These are phyloP conservation scores for Flaveria robusta DNA, from an alignment of 129 eudicot genomes.

Conservation along the genomic window DNA sequence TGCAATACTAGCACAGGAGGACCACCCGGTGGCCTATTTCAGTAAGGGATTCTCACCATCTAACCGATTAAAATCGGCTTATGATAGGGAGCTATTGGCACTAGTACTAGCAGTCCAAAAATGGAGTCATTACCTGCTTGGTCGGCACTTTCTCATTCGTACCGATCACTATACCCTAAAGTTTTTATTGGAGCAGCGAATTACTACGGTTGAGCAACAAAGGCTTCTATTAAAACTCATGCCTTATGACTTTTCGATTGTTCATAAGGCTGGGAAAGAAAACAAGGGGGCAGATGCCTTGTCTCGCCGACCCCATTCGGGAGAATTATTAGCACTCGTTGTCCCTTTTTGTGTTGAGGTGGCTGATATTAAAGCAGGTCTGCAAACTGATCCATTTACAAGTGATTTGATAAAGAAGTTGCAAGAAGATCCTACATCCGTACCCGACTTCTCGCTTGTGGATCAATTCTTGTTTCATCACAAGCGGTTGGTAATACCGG, in stretches of 20 bases:
- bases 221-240: not conserved
- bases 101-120: not conserved
- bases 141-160: not conserved
- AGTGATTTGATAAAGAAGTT: not conserved
- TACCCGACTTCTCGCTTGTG: not conserved
- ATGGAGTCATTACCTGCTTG: not conserved
- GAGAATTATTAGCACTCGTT: not conserved
- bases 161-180: not conserved
- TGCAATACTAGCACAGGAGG: not conserved
- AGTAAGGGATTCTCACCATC: not conserved
- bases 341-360: not conserved
- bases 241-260: not conserved
- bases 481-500: not conserved
- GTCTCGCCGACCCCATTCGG: not conserved
- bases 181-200: too few relatives aligned
- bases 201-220: too few relatives aligned
- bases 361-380: not conserved
- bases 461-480: not conserved
- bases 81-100: not conserved
- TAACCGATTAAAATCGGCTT: not conserved
- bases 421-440: not conserved
- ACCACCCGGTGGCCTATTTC: not conserved
- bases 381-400: not conserved
- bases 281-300: not conserved
- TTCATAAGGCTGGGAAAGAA: not conserved